These are phyloP conservation scores for Colletotrichum aenigma DNA, from an alignment of 2,329 filamentous ascomycete genomes.

Conservation along the genomic window DNA sequence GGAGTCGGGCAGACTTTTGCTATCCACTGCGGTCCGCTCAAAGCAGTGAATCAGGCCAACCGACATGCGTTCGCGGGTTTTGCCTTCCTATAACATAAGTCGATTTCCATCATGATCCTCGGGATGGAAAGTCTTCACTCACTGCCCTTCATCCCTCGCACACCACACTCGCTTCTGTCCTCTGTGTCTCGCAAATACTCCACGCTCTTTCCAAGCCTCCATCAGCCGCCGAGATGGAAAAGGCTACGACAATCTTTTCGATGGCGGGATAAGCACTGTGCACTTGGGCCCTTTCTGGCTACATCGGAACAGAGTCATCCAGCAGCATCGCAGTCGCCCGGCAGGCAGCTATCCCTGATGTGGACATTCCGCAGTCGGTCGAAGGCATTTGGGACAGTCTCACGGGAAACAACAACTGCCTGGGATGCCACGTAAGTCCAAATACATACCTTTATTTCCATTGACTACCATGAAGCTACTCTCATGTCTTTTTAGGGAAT, in stretches of 20 bases:
- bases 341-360: not conserved
- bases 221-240: not conserved
- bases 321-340: not conserved
- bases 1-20: not conserved
- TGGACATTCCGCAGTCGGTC: not conserved
- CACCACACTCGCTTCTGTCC: not conserved
- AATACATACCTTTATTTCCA: accelerated
- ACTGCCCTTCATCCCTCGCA: not conserved
- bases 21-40: not conserved
- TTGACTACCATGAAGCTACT: accelerated
- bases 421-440: not conserved
- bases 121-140: not conserved
- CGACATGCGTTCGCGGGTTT: not conserved
- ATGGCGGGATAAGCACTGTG: not conserved
- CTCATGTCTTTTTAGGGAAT: not conserved
- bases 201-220: not conserved
- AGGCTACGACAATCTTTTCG: accelerated
- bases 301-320: not conserved
- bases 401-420: not conserved
- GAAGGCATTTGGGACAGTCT: not conserved
- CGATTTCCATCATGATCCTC: not conserved
- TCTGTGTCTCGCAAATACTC: not conserved
- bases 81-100: not conserved
- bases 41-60: not conserved
- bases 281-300: not conserved